Conservation (phyloP, 176 grass and related monocot genomes). For the Triticum timopheevii region DNA sequence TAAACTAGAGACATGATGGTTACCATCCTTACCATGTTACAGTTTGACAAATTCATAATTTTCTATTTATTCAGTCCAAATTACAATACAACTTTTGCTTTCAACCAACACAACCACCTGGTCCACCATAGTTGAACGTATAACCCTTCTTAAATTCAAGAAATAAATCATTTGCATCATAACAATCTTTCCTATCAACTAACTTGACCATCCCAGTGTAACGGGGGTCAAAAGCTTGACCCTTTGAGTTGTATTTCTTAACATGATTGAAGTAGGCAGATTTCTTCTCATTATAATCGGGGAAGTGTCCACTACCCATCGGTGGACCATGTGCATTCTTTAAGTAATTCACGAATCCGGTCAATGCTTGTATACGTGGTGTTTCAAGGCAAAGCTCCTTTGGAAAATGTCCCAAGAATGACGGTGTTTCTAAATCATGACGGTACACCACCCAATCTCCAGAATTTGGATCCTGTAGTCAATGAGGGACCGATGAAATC, state of each 20-base stretch:
- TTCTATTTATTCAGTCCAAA: too few relatives aligned
- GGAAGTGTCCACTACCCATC: conserved; percentile 43
- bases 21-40: too few relatives aligned
- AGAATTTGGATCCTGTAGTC: conserved; percentile 31
- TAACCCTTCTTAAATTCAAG: neutral
- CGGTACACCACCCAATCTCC: conserved; percentile 48
- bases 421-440: conserved; percentile 22
- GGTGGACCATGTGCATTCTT: conserved; percentile 5
- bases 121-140: conserved; percentile 24
- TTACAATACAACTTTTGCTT: too few relatives aligned
- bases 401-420: conserved; percentile 26
- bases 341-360: conserved; percentile 7
- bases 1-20: too few relatives aligned
- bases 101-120: conserved; percentile 6
- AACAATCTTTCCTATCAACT: neutral
- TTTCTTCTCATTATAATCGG: conserved; percentile 17
- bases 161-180: neutral
- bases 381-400: neutral
- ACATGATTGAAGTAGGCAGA: conserved; percentile 35
- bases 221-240: neutral
- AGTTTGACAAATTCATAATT: too few relatives aligned
- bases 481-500: neutral
- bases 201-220: neutral
- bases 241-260: conserved; percentile 2
- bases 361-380: neutral